Conservation (phyloP, 768 basidiomycete genomes). For the Xanthoconium stramineum region DNA sequence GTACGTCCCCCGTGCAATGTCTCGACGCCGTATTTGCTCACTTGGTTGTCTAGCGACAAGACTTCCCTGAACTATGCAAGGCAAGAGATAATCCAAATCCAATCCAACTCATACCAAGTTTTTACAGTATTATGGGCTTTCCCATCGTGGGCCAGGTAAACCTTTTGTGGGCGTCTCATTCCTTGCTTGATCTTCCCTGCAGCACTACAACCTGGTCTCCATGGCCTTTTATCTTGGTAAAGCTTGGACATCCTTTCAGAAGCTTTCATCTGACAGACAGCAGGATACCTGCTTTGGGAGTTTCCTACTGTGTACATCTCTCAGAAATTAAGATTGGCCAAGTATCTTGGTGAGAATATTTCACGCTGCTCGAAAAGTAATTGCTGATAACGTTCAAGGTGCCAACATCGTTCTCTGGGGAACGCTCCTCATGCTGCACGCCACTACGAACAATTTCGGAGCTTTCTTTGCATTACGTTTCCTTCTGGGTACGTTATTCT, state of each 20-base stretch:
- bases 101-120: background rate
- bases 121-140: slow-evolving; percentile 57
- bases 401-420: slow-evolving; percentile 62
- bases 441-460: slow-evolving; percentile 53
- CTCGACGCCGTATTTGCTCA: background rate
- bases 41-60: slow-evolving; percentile 49
- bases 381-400: slow-evolving; percentile 30
- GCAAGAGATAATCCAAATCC: slow-evolving; percentile 24
- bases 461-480: slow-evolving; percentile 63
- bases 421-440: slow-evolving; percentile 55
- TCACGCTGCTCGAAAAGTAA: background rate
- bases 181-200: slow-evolving; percentile 3
- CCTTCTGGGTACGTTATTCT: slow-evolving; percentile 43
- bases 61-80: slow-evolving; percentile 70
- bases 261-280: background rate
- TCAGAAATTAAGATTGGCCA: slow-evolving; percentile 56
- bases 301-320: slow-evolving; percentile 66
- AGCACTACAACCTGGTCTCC: slow-evolving; percentile 64
- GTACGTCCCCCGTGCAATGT: slow-evolving; percentile 32
- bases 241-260: background rate
- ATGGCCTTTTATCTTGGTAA: slow-evolving; percentile 61
- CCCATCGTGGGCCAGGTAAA: slow-evolving; percentile 59
- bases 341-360: slow-evolving; percentile 50
- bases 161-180: background rate
- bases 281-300: slow-evolving; percentile 59